Conservation (phyloP, 768 basidiomycete genomes). For the Hericium rajendrae region DNA sequence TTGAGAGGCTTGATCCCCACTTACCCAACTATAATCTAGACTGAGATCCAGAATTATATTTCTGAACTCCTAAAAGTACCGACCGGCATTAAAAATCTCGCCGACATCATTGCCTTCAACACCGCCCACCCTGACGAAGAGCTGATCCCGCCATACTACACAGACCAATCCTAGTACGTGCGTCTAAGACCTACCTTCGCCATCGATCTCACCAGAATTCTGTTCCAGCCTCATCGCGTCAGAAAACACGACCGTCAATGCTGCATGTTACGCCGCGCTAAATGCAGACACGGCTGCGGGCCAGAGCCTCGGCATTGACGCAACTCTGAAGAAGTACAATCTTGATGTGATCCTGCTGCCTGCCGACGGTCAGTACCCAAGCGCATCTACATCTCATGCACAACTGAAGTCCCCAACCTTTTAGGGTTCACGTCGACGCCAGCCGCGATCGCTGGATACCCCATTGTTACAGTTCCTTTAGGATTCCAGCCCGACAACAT, state of each 20-base stretch:
- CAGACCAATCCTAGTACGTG: constrained; percentile 26
- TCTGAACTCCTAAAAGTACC: constrained; percentile 41
- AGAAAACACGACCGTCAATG: constrained; percentile 18
- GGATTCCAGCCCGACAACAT: constrained; percentile 17
- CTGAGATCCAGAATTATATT: constrained; percentile 44
- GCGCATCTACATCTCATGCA: not conserved
- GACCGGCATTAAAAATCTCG: constrained; percentile 44
- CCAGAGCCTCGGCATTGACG: constrained; percentile 26
- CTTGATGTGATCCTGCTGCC: constrained; percentile 26
- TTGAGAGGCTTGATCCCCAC: constrained; percentile 12
- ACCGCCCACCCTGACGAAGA: constrained; percentile 42
- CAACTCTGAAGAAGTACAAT: constrained; percentile 19
- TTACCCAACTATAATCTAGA: constrained; percentile 21
- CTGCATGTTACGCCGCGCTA: constrained; percentile 23
- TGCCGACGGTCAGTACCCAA: constrained; percentile 20
- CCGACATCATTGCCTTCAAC: constrained; percentile 54
- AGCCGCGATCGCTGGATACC: constrained; percentile 17
- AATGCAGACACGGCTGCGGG: constrained; percentile 24
- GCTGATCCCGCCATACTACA: constrained; percentile 26
- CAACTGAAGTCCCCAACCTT: not conserved
- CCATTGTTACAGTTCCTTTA: constrained; percentile 16
- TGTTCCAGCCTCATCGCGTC: constrained; percentile 19
- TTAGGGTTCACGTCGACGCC: constrained; percentile 8
- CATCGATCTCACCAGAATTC: not conserved
- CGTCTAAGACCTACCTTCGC: not conserved